These are phyloP conservation scores for Gracilaria domingensis DNA, from an alignment of 23 red algal species.

Conservation along the genomic window DNA sequence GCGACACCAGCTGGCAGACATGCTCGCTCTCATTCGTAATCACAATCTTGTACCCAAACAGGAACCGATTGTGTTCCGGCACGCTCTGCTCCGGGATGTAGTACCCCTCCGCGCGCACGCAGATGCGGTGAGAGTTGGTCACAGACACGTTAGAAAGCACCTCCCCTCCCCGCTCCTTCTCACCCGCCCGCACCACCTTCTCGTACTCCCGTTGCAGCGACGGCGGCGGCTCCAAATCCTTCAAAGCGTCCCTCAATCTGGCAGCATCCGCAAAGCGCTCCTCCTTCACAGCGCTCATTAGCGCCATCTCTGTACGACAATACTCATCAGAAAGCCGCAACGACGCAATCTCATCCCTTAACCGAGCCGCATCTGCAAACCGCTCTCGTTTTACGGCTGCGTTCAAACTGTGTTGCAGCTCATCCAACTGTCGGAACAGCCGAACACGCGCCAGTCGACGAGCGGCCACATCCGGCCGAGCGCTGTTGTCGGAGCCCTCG, in stretches of 20 bases:
- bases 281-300: constrained; percentile 26
- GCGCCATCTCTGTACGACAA: constrained; percentile 25
- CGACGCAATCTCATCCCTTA: constrained; percentile 22
- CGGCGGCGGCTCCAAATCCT: neutral
- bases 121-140: constrained; percentile 38
- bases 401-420: constrained; percentile 16
- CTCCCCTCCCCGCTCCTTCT: no score
- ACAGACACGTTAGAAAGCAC: neutral
- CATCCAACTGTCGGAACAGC: constrained; percentile 12
- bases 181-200: no score
- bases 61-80: constrained; percentile 38
- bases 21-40: constrained; percentile 47
- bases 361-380: constrained; percentile 41
- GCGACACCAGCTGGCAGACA: constrained; percentile 68
- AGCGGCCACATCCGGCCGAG: no score
- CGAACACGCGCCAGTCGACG: no score
- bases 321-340: constrained; percentile 29
- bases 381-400: constrained; percentile 43
- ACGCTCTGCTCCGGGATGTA: constrained; percentile 58
- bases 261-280: constrained; percentile 56
- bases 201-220: no score
- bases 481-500: no score
- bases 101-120: constrained; percentile 58
- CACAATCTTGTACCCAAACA: constrained; percentile 74
- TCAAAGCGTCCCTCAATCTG: constrained; percentile 31